Evolutionary conservation across 768 basidiomycete genomes (phyloP).

Genomic region (Amanita rubescens): DNA sequence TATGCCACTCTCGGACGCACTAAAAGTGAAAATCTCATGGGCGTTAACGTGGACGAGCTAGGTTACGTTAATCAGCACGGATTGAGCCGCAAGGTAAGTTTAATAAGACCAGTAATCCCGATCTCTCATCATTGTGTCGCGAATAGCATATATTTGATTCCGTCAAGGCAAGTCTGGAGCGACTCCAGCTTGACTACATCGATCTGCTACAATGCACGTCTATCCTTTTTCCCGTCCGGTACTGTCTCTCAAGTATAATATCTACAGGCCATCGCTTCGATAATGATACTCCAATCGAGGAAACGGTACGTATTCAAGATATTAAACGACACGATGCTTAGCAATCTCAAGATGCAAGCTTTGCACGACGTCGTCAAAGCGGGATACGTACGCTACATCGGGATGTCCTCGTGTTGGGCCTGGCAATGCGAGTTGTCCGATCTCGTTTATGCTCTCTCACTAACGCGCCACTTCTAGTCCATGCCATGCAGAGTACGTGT

Average conservation of each 20-base stretch:
- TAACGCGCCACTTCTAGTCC: background rate
- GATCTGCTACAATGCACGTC: too few species aligned
- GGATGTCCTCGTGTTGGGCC: conserved; percentile 30
- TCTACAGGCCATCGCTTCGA: too few species aligned
- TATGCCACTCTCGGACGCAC: conserved; percentile 13
- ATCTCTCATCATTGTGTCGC: too few species aligned
- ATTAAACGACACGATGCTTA: background rate
- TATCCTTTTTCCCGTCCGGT: too few species aligned
- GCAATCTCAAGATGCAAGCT: conserved; percentile 32
- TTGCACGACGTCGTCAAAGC: conserved; percentile 40
- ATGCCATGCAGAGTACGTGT: conserved; percentile 1
- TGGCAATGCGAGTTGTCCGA: conserved; percentile 39
- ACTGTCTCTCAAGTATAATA: too few species aligned
- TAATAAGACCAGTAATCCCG: too few species aligned
- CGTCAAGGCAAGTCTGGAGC: too few species aligned
- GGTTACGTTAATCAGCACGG: conserved; percentile 45
- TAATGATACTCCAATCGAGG: conserved; percentile 34
- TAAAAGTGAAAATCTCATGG: conserved; percentile 15
- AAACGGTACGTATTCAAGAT: conserved; percentile 16
- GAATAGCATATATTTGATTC: too few species aligned
- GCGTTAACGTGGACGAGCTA: conserved; percentile 22
- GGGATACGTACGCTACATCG: conserved; percentile 37
- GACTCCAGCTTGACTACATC: too few species aligned
- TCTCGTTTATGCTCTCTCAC: background rate
- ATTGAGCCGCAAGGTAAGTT: conserved; percentile 34